These are phyloP conservation scores for Caulochytrium protostelioides DNA, from an alignment of 371 early-diverging fungal species.

Conservation along the genomic window DNA sequence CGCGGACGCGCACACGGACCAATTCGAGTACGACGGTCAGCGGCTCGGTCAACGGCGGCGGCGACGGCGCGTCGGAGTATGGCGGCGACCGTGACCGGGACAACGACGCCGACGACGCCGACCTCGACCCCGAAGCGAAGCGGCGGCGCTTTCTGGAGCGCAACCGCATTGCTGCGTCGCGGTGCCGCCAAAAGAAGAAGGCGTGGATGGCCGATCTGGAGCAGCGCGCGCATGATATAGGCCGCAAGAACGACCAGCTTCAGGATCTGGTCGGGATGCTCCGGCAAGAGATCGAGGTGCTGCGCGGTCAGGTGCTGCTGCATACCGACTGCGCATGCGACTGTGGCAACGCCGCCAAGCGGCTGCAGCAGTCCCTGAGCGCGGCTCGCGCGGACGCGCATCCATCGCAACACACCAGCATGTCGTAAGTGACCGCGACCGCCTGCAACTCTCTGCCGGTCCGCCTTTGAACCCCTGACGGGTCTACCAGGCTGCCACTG, in stretches of 20 bases:
- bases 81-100: neutral
- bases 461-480: too few species aligned
- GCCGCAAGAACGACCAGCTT: constrained; percentile 36
- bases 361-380: too few species aligned
- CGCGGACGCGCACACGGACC: neutral
- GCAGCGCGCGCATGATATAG: constrained; percentile 26
- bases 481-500: too few species aligned
- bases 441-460: too few species aligned
- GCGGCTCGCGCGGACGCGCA: too few species aligned
- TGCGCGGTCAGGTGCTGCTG: constrained; percentile 41
- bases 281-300: constrained; percentile 39
- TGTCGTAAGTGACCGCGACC: too few species aligned
- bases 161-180: constrained; percentile 48
- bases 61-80: neutral
- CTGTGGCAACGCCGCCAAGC: too few species aligned
- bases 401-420: too few species aligned
- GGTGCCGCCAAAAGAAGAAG: constrained; percentile 63
- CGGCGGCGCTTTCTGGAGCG: constrained; percentile 42
- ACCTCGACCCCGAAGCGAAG: constrained; percentile 16
- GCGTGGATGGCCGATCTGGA: constrained; percentile 43
- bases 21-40: neutral
- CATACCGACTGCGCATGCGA: constrained; percentile 37
- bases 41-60: neutral
- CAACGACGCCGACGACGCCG: neutral
- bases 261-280: constrained; percentile 29